These are phyloP conservation scores for Arthrobotrys megalospora DNA, from an alignment of 2,329 filamentous ascomycete species.

Conservation along the genomic window DNA sequence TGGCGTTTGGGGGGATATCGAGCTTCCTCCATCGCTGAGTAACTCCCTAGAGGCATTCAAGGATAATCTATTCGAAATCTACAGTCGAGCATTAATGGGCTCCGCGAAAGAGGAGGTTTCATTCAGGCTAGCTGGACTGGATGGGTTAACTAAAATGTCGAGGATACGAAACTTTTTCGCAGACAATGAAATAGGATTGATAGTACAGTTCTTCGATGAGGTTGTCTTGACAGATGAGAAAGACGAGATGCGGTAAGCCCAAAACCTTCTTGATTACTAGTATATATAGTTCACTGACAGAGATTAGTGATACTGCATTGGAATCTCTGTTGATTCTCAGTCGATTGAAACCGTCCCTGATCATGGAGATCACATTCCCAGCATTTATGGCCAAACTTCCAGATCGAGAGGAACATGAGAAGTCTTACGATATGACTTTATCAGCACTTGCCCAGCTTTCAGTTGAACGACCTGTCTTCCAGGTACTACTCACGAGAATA, in stretches of 20 bases:
- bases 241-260: slow-evolving; percentile 62
- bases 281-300: slow-evolving; percentile 21
- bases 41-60: slow-evolving; percentile 71
- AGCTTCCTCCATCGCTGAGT: slow-evolving; percentile 66
- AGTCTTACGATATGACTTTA: slow-evolving; percentile 72
- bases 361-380: slow-evolving; percentile 77
- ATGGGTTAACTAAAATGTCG: slow-evolving; percentile 70
- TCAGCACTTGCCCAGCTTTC: slow-evolving; percentile 78
- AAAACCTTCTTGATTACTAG: slow-evolving; percentile 69
- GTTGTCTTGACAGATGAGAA: slow-evolving; percentile 75
- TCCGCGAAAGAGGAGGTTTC: slow-evolving; percentile 71
- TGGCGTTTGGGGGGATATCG: slow-evolving; percentile 71
- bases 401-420: slow-evolving; percentile 71
- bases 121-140: slow-evolving; percentile 70
- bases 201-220: slow-evolving; percentile 74
- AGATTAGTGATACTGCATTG: slow-evolving; percentile 74
- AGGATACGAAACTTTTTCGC: slow-evolving; percentile 70
- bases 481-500: slow-evolving; percentile 75
- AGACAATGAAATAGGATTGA: slow-evolving; percentile 71
- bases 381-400: slow-evolving; percentile 77
- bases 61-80: slow-evolving; percentile 72
- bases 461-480: slow-evolving; percentile 75
- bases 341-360: slow-evolving; percentile 74
- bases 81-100: slow-evolving; percentile 73
- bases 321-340: slow-evolving; percentile 75